A percentile compares a stretch with the other conserved stretches of the same genome.
Evolutionary conservation across 2,329 filamentous ascomycete species (phyloP).

Genomic region (Oidium heveae): DNA sequence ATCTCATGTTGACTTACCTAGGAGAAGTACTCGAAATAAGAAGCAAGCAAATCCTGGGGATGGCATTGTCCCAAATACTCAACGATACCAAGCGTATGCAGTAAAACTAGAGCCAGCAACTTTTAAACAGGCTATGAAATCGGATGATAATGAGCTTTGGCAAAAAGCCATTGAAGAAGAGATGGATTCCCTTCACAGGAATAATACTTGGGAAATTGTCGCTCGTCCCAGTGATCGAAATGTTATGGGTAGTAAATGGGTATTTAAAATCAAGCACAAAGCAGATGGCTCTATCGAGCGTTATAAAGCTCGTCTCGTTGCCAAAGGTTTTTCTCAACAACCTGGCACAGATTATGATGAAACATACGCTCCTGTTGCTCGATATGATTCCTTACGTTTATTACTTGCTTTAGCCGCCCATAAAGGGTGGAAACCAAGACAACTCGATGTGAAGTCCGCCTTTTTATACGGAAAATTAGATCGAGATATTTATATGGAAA

Average conservation of each 20-base stretch:
- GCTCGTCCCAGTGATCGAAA: too few species aligned
- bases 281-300: background rate
- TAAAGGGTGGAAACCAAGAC: background rate
- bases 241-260: background rate
- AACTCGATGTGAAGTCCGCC: background rate
- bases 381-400: background rate
- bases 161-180: too few species aligned
- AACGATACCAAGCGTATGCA: too few species aligned
- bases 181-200: too few species aligned
- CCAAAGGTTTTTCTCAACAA: background rate
- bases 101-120: too few species aligned
- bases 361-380: background rate
- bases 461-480: background rate
- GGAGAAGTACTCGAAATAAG: too few species aligned
- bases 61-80: too few species aligned
- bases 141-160: too few species aligned
- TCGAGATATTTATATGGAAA: background rate
- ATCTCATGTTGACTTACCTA: too few species aligned
- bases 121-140: too few species aligned
- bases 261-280: background rate
- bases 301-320: background rate
- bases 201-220: too few species aligned
- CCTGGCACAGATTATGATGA: background rate
- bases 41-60: too few species aligned
- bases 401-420: background rate